phyloP scores from a whole-genome alignment of 108 stramenopile genomes.

The Heterococcus sp. region DNA sequence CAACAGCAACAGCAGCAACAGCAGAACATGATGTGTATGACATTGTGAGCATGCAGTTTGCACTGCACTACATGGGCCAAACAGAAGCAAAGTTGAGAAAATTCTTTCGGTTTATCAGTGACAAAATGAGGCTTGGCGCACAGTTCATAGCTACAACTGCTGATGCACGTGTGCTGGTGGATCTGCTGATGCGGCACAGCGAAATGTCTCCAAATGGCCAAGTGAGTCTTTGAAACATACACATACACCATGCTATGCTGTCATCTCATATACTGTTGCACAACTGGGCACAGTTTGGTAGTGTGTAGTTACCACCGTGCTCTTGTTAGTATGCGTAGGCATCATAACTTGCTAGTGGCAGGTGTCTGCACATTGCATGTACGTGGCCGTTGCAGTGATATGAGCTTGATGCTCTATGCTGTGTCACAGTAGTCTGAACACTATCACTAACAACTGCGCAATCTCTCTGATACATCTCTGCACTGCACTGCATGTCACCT shows the following conservation, averaged over 20 bases:
- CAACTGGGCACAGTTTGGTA: too few relatives aligned
- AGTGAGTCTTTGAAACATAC: not conserved
- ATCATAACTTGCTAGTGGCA: too few relatives aligned
- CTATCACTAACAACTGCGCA: too few relatives aligned
- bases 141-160: conserved; percentile 90
- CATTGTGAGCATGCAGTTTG: conserved; percentile 93
- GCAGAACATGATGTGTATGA: too few relatives aligned
- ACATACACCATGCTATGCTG: too few relatives aligned
- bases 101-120: conserved; percentile 82
- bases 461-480: too few relatives aligned
- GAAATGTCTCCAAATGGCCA: conserved; percentile 12
- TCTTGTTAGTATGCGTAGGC: not conserved
- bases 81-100: conserved; percentile 71
- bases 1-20: too few relatives aligned
- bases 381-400: not conserved
- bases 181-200: conserved; percentile 37
- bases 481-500: too few relatives aligned
- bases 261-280: too few relatives aligned
- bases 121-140: conserved; percentile 78
- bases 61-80: conserved; percentile 97
- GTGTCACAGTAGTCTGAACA: too few relatives aligned
- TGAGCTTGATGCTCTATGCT: not conserved
- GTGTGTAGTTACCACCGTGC: not conserved
- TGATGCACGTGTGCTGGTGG: conserved; percentile 68
- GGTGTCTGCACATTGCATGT: too few relatives aligned